Base-by-base conservation (phyloP, 179 eudicot genomes). In the Corrigiola litoralis region DNA sequence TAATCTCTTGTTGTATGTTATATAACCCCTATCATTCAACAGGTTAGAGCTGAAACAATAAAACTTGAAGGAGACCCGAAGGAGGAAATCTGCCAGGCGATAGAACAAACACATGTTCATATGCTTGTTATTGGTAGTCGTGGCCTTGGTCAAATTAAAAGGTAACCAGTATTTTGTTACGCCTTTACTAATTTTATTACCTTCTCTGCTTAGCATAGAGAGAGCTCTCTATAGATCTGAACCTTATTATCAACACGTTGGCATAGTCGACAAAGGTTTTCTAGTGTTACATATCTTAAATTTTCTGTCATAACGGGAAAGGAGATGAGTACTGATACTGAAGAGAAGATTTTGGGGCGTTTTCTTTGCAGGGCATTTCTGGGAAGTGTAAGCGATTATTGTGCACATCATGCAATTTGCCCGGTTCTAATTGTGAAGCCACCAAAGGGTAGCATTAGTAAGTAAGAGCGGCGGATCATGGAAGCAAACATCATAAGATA, bases 41-140 rank as follows among this genome's bases (percentile, higher is more conserved):
- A 84, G 89, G 65, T 83, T n/a, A 77, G 79, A 62, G 83, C 81
- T 20, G 87, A 88, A 63, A 82, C 82, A 36, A 46, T 86, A 58
- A 66, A 83, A 20, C 71, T 85, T 0, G 78, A 85, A 75, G 90
- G 95, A 17, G 87, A 81, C 12, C 75, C 88, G 0, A 87, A 85
- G 79, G 95, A 85, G 32, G 81, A 76, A 70, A 80, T 87, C 14
- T 81, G 86, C 72, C 70, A 84, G 52, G 82, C 82, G 23, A 73
- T 72, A 8, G 86, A 86, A 55, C 68, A 86, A 48, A 69, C 77
- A 71, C 80, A 82, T 38, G 82, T 82, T 41, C 87, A 88, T 79
- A 80, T 88, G 65, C 64, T 88, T 5, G 87, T 88, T 51, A 51
- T 86, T 14, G 95, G 91, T 24, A 88, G 87, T 61, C 91, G 91